Evolutionary conservation across 2,329 filamentous ascomycete species (phyloP).

Genomic region (Penicillium sp.): DNA sequence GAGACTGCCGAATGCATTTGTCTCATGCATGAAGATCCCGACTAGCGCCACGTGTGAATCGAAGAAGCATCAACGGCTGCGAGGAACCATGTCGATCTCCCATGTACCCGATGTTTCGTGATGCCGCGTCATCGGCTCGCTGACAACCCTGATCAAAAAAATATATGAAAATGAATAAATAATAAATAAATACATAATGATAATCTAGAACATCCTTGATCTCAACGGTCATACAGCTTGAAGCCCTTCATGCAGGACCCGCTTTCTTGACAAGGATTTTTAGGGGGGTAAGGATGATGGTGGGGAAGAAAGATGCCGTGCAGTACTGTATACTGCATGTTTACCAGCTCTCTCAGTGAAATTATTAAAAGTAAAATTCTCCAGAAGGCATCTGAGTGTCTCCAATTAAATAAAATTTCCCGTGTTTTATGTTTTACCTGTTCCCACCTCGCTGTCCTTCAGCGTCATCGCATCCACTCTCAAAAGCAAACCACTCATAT

Average conservation of each 20-base stretch:
- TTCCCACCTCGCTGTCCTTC: not conserved
- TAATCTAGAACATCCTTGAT: not conserved
- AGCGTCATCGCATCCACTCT: constrained; percentile 4
- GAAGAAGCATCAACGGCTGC: constrained; percentile 39
- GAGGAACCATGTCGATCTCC: constrained; percentile 41
- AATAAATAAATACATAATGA: not conserved
- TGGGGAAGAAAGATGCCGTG: constrained; percentile 5
- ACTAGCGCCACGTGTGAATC: constrained; percentile 40
- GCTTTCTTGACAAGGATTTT: constrained; percentile 14
- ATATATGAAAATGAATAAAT: not conserved
- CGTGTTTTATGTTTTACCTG: constrained; percentile 2
- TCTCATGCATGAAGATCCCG: constrained; percentile 38
- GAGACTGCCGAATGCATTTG: constrained; percentile 5
- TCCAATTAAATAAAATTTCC: not conserved
- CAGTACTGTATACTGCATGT: constrained; percentile 16
- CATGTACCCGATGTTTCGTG: constrained; percentile 31
- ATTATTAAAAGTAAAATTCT: not conserved
- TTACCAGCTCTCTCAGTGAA: constrained; percentile 1
- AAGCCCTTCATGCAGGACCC: constrained; percentile 21
- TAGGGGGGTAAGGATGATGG: constrained; percentile 12
- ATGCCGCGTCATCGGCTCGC: constrained; percentile 19
- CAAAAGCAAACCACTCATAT: not conserved
- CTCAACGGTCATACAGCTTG: constrained; percentile 11
- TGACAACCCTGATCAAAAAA: constrained; percentile 8
- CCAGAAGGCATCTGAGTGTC: not conserved